Evolutionary conservation across 176 grass and related monocot species (phyloP), one percentile per base, ranked within the genome.

Genomic region (Aechmea fasciata): DNA sequence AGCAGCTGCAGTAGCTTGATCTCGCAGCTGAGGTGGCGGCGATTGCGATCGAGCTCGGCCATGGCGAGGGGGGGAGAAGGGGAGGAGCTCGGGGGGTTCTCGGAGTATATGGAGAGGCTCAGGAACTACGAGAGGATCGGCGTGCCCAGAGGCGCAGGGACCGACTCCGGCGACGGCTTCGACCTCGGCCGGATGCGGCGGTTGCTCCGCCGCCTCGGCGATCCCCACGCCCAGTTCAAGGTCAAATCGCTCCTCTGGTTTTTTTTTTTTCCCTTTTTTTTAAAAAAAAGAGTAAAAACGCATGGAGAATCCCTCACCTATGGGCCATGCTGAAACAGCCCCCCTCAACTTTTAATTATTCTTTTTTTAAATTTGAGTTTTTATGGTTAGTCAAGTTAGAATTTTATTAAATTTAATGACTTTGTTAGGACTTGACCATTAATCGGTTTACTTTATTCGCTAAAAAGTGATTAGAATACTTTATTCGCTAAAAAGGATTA

Each of bases 101-200:
- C 83, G 10, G 89, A 83, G 15, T 97, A 87, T 73, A 84, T 97
- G 93, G 93, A 97, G 33, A 64, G 61, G 49, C 77, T 92, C 9
- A 87, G 83, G 68, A 92, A 92, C 81, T 85, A 87, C 73, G 93
- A 97, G 86, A 83, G 82, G 11, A 71, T 77, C n/a, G 93, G 88
- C 3, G 82, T 97, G 17, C 93, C 93, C 20, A 77, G 55, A 48
- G 86, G 86, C 54, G 89, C 89, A 10, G 93, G 89, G 3, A 92
- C 93, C 0, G 89, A 97, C 73, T 83, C 88, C 49, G 86, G 69
- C 67, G 89, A 92, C 29, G 93, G 89, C 1, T 97, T 97, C 64
- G 89, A 97, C 78, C 93, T 97, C 9, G 86, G 83, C 10, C 81
- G 93, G 67, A 92, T 97, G 93, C 73, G 77, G 41, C 86, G 88